Evolutionary conservation across 106 monocot genomes (phyloP).

Genomic region (Triglochin maritima): DNA sequence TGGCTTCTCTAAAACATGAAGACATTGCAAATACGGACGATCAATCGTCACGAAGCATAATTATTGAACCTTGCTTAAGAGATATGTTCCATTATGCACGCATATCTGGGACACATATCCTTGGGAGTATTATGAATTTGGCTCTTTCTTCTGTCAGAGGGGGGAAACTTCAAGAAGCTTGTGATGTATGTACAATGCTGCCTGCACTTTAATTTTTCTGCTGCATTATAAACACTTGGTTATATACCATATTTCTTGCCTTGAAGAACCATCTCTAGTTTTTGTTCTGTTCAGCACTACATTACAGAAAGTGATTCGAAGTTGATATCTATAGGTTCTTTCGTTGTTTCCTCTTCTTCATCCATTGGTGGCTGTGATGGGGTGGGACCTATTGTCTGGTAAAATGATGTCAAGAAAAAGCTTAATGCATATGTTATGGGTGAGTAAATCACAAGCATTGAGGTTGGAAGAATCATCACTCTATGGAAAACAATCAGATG

Average conservation of each 20-base stretch:
- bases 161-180: conserved; percentile 77
- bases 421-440: conserved; percentile 73
- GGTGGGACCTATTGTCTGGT: conserved; percentile 83
- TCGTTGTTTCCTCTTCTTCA: conserved; percentile 90
- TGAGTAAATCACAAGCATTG: conserved; percentile 68
- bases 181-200: conserved; percentile 54
- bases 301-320: too few species aligned
- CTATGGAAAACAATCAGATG: conserved; percentile 49
- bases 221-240: not conserved
- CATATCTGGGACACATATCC: conserved; percentile 58
- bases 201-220: conserved; percentile 3
- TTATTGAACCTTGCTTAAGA: conserved; percentile 46
- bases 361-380: conserved; percentile 83
- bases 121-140: conserved; percentile 65
- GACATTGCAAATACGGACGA: conserved; percentile 15
- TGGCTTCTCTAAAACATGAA: conserved; percentile 33
- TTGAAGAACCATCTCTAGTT: too few species aligned
- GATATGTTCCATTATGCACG: conserved; percentile 85
- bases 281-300: too few species aligned
- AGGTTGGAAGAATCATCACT: conserved; percentile 62
- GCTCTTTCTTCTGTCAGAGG: conserved; percentile 53
- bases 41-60: conserved; percentile 12
- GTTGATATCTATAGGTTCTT: conserved; percentile 38
- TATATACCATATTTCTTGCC: too few species aligned
- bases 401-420: conserved; percentile 62